These are phyloP conservation scores for Torulaspora indica DNA, from an alignment of 805 yeast species.

Conservation along the genomic window DNA sequence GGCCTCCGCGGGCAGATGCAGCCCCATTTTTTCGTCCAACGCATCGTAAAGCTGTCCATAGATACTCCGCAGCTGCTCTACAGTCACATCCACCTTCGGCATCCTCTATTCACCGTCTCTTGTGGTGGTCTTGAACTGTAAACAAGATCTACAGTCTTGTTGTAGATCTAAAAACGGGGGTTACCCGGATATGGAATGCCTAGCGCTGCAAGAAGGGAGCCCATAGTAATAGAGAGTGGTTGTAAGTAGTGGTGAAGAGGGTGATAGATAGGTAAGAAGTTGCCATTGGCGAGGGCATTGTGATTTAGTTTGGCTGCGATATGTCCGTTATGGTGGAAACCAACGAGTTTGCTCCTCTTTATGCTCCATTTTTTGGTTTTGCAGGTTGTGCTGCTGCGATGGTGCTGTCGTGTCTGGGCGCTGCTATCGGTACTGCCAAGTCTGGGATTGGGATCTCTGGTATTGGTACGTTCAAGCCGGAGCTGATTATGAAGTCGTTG, in stretches of 20 bases:
- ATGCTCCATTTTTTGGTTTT: constrained; percentile 96
- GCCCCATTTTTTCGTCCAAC: constrained; percentile 21
- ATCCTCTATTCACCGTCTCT: background rate
- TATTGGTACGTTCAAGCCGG: constrained; percentile 96
- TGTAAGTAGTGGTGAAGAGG: background rate
- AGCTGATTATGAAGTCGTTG: constrained; percentile 87
- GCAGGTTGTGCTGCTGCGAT: constrained; percentile 96
- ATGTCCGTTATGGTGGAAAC: constrained; percentile 35
- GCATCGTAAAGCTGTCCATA: constrained; percentile 29
- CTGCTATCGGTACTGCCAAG: constrained; percentile 97
- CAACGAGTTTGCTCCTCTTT: constrained; percentile 74
- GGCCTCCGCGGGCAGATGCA: constrained; percentile 20
- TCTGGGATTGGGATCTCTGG: constrained; percentile 98
- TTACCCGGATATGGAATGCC: too few relatives aligned
- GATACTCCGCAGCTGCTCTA: constrained; percentile 28
- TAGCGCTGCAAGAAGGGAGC: constrained; percentile 4
- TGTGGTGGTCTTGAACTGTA: background rate
- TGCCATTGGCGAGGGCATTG: background rate
- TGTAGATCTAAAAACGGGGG: background rate
- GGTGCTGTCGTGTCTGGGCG: constrained; percentile 92
- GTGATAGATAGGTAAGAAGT: background rate
- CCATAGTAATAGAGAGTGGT: background rate
- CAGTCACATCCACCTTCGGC: constrained; percentile 23
- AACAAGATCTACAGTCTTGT: too few relatives aligned
- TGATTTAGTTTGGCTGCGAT: background rate